Evolutionary conservation across 176 grass and related monocot species (phyloP), one percentile per base, ranked within the genome.

Genomic region (Oryza meyeriana): DNA sequence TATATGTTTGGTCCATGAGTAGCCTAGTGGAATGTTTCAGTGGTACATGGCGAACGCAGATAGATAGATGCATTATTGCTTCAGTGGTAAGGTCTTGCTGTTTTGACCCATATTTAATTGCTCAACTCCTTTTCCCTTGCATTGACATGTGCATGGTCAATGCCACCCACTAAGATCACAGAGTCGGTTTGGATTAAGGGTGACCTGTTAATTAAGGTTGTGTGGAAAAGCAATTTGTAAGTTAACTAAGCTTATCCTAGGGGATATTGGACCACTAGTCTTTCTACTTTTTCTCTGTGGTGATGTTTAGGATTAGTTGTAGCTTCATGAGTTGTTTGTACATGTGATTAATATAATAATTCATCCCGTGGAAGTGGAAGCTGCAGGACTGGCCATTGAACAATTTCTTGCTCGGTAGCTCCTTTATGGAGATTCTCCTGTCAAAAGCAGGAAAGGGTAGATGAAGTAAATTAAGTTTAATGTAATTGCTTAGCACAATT

Each of bases 141-240:
- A 12, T 38, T 69, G 55, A 69, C 70, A 61, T 45, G 70, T 24
- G 28, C 61, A 27, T 75, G 70, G 85, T 87, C 79, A 87, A 82
- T 83, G 79, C 79, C 65, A 77, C 85, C 79, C 52, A 87, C 79
- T 77, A 77, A 18, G 58, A 65, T 86, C 44, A 40, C 76, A 61
- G 78, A 18, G 17, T 64, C 57, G 61, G 66, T 85, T 64, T 79
- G 66, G 58, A 69, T 68, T 58, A 84, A 59, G 63, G 63, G 72
- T 48, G 76, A 35, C 76, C 27, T 45, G 58, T 79, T 86, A 74
- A 39, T 80, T 86, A 74, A 64, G 58, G 76, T 74, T 79, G 41
- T 57, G 27, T 28, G 38, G 11, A 79, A 79, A 72, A 57, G 35
- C 24, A 59, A 66, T 39, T 22, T 4, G 12, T 57, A 12, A 1